Evolutionary conservation across 108 stramenopile species (phyloP).

Genomic region (Cyclotella sp.): DNA sequence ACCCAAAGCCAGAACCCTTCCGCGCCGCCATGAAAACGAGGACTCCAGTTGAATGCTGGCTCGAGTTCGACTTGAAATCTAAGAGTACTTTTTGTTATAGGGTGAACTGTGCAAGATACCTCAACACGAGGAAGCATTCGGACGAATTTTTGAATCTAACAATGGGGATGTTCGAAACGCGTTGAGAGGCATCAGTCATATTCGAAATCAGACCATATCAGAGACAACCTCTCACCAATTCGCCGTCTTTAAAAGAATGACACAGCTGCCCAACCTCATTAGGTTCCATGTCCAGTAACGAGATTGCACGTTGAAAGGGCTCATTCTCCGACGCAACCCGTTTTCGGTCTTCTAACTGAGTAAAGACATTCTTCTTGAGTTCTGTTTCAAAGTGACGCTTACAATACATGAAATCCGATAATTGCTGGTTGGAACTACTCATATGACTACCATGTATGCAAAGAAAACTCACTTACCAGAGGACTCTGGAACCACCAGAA

Average conservation of each 20-base stretch:
- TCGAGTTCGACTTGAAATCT: slow-evolving; percentile 72
- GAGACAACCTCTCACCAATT: neutral
- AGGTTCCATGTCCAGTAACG: slow-evolving; percentile 90
- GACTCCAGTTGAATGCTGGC: slow-evolving; percentile 90
- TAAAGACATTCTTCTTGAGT: slow-evolving; percentile 67
- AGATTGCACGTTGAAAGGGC: slow-evolving; percentile 64
- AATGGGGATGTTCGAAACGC: neutral
- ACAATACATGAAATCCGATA: neutral
- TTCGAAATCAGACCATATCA: neutral
- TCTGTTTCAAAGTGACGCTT: slow-evolving; percentile 87
- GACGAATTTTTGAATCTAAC: slow-evolving; percentile 74
- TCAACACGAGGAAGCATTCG: slow-evolving; percentile 82
- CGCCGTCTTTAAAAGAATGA: slow-evolving; percentile 64
- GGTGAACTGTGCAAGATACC: slow-evolving; percentile 85
- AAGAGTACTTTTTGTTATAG: slow-evolving; percentile 91
- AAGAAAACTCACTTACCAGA: slow-evolving; percentile 27
- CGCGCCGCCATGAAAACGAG: slow-evolving; percentile 84
- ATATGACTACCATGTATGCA: neutral
- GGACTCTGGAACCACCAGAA: slow-evolving; percentile 98
- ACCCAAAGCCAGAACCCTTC: slow-evolving; percentile 97
- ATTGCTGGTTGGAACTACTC: neutral
- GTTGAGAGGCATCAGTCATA: neutral
- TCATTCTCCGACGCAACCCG: slow-evolving; percentile 38
- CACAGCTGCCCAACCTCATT: slow-evolving; percentile 93
- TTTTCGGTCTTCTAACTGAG: slow-evolving; percentile 76